Evolutionary conservation across 1,284 basidiomycete genomes (phyloP), one percentile per base, ranked within the genome.

Genomic region (Acaromyces ingoldii): DNA sequence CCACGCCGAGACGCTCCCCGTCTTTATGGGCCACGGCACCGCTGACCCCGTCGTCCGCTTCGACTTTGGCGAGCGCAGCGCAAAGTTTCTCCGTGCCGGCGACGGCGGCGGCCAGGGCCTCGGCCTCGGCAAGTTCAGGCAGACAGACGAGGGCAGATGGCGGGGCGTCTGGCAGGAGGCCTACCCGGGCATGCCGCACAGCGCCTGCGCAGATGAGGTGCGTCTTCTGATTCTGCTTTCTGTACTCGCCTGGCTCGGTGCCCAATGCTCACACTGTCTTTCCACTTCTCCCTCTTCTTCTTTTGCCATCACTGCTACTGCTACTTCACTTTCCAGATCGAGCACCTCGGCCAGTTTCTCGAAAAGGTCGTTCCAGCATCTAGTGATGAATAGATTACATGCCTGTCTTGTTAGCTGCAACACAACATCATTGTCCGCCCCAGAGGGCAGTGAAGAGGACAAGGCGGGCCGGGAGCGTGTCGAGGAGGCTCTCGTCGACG

Each of bases 1-100:
- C 26, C 51, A 53, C 25, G 61, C 62, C 1, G 46, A 34, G 19
- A 55, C 50, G 31, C 52, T 66, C 43, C 70, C 67, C 15, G 53
- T 74, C 26, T 72, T 75, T 55, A 62, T 67, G 46, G 72, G 59
- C 0, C 72, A 75, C 51, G 72, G 72, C 29, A 61, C 63, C 19
- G 57, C 60, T 0, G 72, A 75, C 49, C 70, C 56, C 4, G 62
- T 75, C 13, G 72, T 75, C 26, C 58, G 59, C 38, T 69, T 60
- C 57, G 48, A 57, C 29, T 72, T 62, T 30, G 72, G 71, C 6
- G 44, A 56, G 22, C 42, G 60, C 17, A 67, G 63, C 5, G 53
- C 57, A 10, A 49, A 60, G 15, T 63, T 63, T 42, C 46, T 75
- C 11, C 37, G 48, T 24, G 55, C 45, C 19, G 51, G 45, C n/a